These are phyloP conservation scores for Phialophora expanda DNA, from an alignment of 2,329 filamentous ascomycete genomes.

Conservation along the genomic window DNA sequence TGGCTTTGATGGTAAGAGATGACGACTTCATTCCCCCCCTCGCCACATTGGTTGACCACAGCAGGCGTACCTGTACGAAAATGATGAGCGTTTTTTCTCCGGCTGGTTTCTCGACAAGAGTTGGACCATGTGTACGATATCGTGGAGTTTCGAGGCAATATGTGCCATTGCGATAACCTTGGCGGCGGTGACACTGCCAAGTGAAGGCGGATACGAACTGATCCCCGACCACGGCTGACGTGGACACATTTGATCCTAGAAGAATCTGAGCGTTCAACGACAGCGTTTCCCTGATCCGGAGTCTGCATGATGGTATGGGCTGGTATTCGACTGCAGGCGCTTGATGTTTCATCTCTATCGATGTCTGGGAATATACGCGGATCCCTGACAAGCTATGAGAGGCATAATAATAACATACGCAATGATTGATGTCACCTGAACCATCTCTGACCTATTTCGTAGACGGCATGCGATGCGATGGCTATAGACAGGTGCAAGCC, in stretches of 20 bases:
- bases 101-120: conserved; percentile 82
- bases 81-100: conserved; percentile 79
- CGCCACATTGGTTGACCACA: conserved; percentile 12
- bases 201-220: conserved; percentile 85
- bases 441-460: not conserved
- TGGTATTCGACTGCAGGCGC: not conserved
- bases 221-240: conserved; percentile 56
- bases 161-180: conserved; percentile 64
- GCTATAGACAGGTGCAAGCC: no score
- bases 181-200: conserved; percentile 72
- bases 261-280: not conserved
- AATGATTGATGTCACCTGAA: not conserved
- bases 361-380: not conserved
- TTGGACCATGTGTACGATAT: conserved; percentile 73
- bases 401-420: not conserved
- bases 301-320: not conserved
- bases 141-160: conserved; percentile 61
- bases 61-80: conserved; percentile 80
- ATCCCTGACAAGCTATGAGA: not conserved
- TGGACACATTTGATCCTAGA: not conserved
- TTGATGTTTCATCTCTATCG: not conserved
- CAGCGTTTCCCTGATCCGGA: not conserved
- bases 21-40: not conserved
- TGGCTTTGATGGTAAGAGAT: conserved; percentile 78
- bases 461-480: not conserved